Evolutionary conservation across 768 basidiomycete genomes (phyloP), one percentile per base, ranked within the genome.

Genomic region (Pluteus cervinus): DNA sequence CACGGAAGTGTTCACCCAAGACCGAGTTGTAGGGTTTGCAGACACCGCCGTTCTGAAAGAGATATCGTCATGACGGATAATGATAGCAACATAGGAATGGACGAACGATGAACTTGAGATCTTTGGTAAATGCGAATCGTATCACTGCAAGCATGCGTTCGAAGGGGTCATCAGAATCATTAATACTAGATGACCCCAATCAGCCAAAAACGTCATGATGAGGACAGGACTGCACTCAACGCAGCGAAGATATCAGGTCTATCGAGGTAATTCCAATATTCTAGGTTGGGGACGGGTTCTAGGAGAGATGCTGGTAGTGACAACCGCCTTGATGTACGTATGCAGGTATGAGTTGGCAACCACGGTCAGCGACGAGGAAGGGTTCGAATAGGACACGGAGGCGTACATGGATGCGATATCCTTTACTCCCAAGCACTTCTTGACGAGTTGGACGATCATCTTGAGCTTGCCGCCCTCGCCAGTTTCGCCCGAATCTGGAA

Each of bases 181-280:
- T 96, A 52, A 97, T 87, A 25, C 92, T 96, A 57, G 10, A 22
- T 7, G 34, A 16, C 28, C 10, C 26, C 12, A 32, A 35, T 28
- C 15, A 48, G 37, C 10, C 28, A 31, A 28, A 30, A 33, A 12
- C 21, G n/a, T 9, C 17, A 28, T 18, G 16, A 28, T 15, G 35
- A 3, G 15, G 49, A 9, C 17, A 21, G 22, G 21, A 24, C 26
- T 9, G 12, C 15, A 77, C 83, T 66, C 56, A 55, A 96, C 92
- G 89, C 80, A 51, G 83, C 84, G 53, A 97, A 91, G 30, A 90
- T 64, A 60, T 96, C 92, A 5, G 92, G 87, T 48, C 90, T 72
- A 60, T 94, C 91, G 32, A 90, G 69, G 49, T 91, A 93, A 47
- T 89, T 82, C 88, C 88, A 96, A 64, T 92, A 97, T 62, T 97